Base-by-base conservation (phyloP, 2,329 filamentous ascomycete species). In the Colletotrichum karsti region DNA sequence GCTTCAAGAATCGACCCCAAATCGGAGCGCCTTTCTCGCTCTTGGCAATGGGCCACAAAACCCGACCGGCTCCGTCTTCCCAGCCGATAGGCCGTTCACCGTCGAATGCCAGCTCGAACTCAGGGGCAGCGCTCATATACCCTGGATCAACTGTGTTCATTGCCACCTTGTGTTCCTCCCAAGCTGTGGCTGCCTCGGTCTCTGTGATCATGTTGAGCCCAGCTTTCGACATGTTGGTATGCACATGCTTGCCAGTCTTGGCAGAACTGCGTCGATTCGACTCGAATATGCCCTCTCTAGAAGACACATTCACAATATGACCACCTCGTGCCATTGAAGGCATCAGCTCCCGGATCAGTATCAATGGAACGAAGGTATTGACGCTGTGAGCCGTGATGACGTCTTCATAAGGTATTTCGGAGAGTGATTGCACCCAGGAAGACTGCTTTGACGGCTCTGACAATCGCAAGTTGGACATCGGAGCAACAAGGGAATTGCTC, bases 191-290 rank as follows among this genome's bases (percentile, higher is more conserved):
- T 5, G 77, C 76, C 55, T 81, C 78, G 0, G 78, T 80, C 67
- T 81, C 77, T 1, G 79, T 81, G 48, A 81, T 77, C 78, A 81
- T 81, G 70, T 80, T 80, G 13, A 82, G 74, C 1, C 76, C 78
- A 7, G 79, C 79, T 54, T 82, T 81, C 20, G 77, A 77, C 76
- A 80, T 80, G 67, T 81, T 80, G 9, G 78, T 81, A 67, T 81
- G 78, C 8, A 80, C 78, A 50, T 81, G 78, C 39, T 73, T 70
- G 7, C 79, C 77, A 1, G 59, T 68, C 66, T 80, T 80, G 57
- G 72, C 70, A 1, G 53, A 8, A 53, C 67, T 59, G 8, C 50
- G 48, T 5, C 69, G 42, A 2, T 35, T 39, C 24, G 58, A 35
- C 64, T 80, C 78, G 30, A 78, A 75, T 18, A 79, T 72, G 1